Evolutionary conservation across 163 green algal genomes (phyloP).

Genomic region (Chlorella variabilis): DNA sequence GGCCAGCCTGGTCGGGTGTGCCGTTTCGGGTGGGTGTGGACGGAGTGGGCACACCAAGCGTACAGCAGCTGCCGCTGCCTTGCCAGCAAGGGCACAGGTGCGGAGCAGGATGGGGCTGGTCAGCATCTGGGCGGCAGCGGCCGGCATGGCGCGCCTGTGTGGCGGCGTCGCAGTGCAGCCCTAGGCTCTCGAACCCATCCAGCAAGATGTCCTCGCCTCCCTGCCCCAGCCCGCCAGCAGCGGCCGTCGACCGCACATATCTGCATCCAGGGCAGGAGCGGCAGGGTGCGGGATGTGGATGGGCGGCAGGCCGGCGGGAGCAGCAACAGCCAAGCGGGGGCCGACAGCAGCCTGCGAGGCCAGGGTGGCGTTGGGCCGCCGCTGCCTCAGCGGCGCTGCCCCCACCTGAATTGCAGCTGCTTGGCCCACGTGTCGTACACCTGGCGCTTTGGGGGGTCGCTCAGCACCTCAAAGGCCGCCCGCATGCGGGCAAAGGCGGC

Average conservation of each 20-base stretch:
- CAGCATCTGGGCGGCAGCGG: too few relatives aligned
- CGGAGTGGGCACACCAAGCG: too few relatives aligned
- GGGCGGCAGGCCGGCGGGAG: too few relatives aligned
- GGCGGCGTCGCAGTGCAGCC: slow-evolving; percentile 63
- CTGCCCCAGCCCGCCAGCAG: slow-evolving; percentile 17
- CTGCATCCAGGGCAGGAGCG: slow-evolving; percentile 12
- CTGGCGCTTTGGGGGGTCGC: slow-evolving; percentile 56
- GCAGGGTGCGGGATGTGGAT: neutral
- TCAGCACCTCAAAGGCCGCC: slow-evolving; percentile 76
- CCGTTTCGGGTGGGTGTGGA: too few relatives aligned
- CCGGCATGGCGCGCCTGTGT: slow-evolving; percentile 54
- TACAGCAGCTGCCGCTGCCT: too few relatives aligned
- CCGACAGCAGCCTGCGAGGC: too few relatives aligned
- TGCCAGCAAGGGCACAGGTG: too few relatives aligned
- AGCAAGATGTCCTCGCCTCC: slow-evolving; percentile 79
- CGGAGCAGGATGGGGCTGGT: too few relatives aligned
- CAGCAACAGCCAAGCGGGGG: too few relatives aligned
- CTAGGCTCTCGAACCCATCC: slow-evolving; percentile 70
- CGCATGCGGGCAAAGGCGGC: slow-evolving; percentile 67
- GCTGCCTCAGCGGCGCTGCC: neutral
- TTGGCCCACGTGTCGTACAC: slow-evolving; percentile 79
- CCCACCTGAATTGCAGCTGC: slow-evolving; percentile 59
- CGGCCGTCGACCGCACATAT: slow-evolving; percentile 45
- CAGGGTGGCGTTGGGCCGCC: too few relatives aligned
- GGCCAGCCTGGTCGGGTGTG: too few relatives aligned